A percentile compares a stretch with the other conserved stretches of the same genome.
Evolutionary conservation across 805 yeast species (phyloP).

Genomic region (Cyberlindnera petersonii): DNA sequence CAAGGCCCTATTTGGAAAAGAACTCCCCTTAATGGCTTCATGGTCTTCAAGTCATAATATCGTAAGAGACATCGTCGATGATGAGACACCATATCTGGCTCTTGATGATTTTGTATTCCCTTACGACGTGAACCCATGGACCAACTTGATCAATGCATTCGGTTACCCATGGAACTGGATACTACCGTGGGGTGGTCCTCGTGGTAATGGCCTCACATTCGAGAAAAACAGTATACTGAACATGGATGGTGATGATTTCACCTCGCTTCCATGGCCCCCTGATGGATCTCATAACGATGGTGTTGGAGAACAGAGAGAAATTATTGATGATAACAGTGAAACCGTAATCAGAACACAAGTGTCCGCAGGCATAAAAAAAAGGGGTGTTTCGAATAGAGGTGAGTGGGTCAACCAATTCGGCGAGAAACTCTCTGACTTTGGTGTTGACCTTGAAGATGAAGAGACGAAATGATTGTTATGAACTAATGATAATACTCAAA

Average conservation of each 20-base stretch:
- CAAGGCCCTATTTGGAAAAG: slow-evolving; percentile 23
- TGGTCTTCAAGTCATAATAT: slow-evolving; percentile 22
- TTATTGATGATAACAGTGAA: slow-evolving; percentile 21
- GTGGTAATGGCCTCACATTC: slow-evolving; percentile 56
- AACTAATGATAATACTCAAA: no score
- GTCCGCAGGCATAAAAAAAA: neutral
- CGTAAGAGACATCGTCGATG: slow-evolving; percentile 10
- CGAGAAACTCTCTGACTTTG: slow-evolving; percentile 79
- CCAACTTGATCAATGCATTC: slow-evolving; percentile 48
- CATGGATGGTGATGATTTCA: slow-evolving; percentile 48
- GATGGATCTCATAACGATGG: slow-evolving; percentile 58
- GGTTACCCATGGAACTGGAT: slow-evolving; percentile 68
- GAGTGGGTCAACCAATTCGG: slow-evolving; percentile 79
- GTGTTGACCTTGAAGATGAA: slow-evolving; percentile 68
- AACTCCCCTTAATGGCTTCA: slow-evolving; percentile 17
- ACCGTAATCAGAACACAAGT: slow-evolving; percentile 26
- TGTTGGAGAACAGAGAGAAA: neutral
- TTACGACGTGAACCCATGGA: slow-evolving; percentile 63
- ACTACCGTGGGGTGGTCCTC: slow-evolving; percentile 65
- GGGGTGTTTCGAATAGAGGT: slow-evolving; percentile 30
- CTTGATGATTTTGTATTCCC: slow-evolving; percentile 77
- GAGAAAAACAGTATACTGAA: slow-evolving; percentile 49
- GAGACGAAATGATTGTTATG: no score
- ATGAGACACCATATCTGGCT: slow-evolving; percentile 33
- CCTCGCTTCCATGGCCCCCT: slow-evolving; percentile 89